phyloP scores from a whole-genome alignment of 129 eudicot genomes.

The Pittosporum tobira region DNA sequence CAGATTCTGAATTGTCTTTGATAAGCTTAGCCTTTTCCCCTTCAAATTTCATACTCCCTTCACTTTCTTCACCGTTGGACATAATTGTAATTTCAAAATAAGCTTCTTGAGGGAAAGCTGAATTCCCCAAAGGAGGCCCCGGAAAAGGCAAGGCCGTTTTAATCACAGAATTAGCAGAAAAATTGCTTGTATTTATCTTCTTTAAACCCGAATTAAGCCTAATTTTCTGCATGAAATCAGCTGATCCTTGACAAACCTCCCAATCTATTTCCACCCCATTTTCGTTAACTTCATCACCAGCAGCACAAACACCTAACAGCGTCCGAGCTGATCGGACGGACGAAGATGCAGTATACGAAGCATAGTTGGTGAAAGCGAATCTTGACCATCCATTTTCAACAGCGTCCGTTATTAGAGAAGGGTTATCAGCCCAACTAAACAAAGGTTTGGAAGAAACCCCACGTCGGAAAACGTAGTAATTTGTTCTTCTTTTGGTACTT shows the following conservation, averaged over 20 bases:
- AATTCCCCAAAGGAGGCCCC: slow-evolving; percentile 60
- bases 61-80: slow-evolving; percentile 11
- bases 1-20: slow-evolving; percentile 38
- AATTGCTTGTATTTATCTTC: slow-evolving; percentile 6
- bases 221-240: slow-evolving; percentile 83
- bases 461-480: slow-evolving; percentile 44
- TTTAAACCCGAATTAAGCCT: slow-evolving; percentile 42
- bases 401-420: slow-evolving; percentile 67
- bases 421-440: slow-evolving; percentile 78
- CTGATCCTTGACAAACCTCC: slow-evolving; percentile 77
- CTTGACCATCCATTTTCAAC: slow-evolving; percentile 92
- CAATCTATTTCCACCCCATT: slow-evolving; percentile 50
- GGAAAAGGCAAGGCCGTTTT: slow-evolving; percentile 76
- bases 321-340: slow-evolving; percentile 42
- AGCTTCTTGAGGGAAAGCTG: slow-evolving; percentile 84
- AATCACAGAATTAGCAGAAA: slow-evolving; percentile 28
- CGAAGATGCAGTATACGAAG: slow-evolving; percentile 24
- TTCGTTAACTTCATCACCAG: slow-evolving; percentile 16
- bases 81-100: slow-evolving; percentile 76
- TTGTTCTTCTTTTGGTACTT: slow-evolving; percentile 19
- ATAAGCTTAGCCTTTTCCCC: slow-evolving; percentile 52
- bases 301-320: slow-evolving; percentile 32
- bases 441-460: slow-evolving; percentile 34
- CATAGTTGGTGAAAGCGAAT: slow-evolving; percentile 50
- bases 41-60: slow-evolving; percentile 30